Evolutionary conservation across 306 rosid species (phyloP), one percentile per base, ranked within the genome.

Genomic region (Cotoneaster glaucophyllus): DNA sequence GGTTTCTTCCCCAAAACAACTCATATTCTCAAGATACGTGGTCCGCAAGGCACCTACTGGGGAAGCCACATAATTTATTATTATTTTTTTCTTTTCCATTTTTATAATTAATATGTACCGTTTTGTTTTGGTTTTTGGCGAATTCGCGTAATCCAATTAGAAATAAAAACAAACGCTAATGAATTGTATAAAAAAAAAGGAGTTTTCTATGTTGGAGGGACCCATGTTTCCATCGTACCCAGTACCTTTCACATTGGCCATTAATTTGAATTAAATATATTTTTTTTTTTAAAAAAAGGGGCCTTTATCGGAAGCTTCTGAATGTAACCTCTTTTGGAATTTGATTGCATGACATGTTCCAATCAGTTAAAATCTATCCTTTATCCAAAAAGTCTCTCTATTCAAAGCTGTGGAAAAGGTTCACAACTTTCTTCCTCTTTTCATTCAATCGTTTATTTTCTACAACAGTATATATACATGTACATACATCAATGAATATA

Each of bases 21-120:
- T 69, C 85, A 80, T 79, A 74, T 80, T 75, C 64, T 74, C 39
- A 57, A 86, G 89, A 91, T 83, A 82, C 97, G 97, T 91, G 90
- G 75, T 75, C 82, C 77, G 82, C 89, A 91, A 89, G 97, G 86
- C 86, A 86, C 97, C 78, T 89, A 22, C 83, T 69, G 9, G 61
- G 79, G 75, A 89, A 89, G 92, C 86, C 83, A 78, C 80, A 73
- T 83, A 76, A 62, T 26, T 62, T 62, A 0, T 61, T 61, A 61
- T 61, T 59, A 59, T 25, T 59, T 5, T 34, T 34, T 5, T 32
- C 4, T 4, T 13, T 12, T 18, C 28, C 65, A 25, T 26, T 13
- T 11, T 12, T 58, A 13, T n/a, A 41, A 34, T 34, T 37, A 37
- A 37, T 48, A 15, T 15, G 54, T 48, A 48, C 21, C 0, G 21